Evolutionary conservation across 495 filamentous ascomycete genomes (phyloP).

Genomic region (Podospora conica): DNA sequence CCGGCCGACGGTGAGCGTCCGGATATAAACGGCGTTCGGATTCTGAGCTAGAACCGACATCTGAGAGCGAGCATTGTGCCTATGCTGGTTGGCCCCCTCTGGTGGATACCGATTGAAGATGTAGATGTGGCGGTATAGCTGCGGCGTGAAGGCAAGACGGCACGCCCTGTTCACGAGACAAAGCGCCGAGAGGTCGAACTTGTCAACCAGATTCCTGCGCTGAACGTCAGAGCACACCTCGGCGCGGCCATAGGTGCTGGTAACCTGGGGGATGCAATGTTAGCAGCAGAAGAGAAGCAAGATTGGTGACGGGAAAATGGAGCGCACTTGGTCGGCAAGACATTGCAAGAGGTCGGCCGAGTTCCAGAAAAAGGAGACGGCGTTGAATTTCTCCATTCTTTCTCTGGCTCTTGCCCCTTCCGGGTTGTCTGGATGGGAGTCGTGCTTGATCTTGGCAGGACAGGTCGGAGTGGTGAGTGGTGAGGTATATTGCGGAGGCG

Average conservation of each 20-base stretch:
- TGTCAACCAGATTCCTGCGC: not conserved
- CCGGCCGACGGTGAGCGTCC: not conserved
- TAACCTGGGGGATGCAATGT: not conserved
- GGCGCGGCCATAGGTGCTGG: not conserved
- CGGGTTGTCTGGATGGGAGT: too few relatives aligned
- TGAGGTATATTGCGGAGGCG: too few relatives aligned
- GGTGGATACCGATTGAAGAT: too few relatives aligned
- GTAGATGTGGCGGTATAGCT: not conserved
- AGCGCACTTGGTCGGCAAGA: not conserved
- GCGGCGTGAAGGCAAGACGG: not conserved
- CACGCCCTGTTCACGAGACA: not conserved
- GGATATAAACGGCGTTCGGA: not conserved
- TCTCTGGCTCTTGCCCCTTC: too few relatives aligned
- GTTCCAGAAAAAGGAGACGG: not conserved
- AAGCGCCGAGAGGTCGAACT: not conserved
- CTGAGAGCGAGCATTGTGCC: too few relatives aligned
- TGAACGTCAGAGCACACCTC: not conserved
- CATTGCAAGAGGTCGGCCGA: not conserved
- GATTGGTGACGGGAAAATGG: not conserved
- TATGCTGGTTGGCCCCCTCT: too few relatives aligned
- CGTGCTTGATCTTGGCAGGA: too few relatives aligned
- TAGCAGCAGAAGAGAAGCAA: not conserved
- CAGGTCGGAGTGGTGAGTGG: too few relatives aligned
- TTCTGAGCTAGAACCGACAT: too few relatives aligned
- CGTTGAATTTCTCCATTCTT: not conserved